phyloP scores from a whole-genome alignment of 2,329 filamentous ascomycete species.

The Penicillium polonicum region DNA sequence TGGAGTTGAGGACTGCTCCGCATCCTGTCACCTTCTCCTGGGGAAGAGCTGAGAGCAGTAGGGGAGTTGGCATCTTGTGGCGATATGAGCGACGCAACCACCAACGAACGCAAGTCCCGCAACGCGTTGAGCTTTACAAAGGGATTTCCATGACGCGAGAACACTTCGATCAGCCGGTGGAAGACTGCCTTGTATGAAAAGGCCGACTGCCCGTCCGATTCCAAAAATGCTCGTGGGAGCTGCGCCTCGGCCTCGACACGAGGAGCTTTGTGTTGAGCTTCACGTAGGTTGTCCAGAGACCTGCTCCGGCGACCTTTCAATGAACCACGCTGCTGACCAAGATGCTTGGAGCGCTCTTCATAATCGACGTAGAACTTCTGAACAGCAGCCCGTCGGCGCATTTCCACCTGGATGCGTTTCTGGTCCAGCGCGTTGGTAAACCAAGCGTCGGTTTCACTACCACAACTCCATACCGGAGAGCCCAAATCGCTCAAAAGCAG shows the following conservation, averaged over 20 bases:
- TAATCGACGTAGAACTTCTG: conserved; percentile 41
- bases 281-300: conserved; percentile 32
- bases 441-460: conserved; percentile 91
- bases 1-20: conserved; percentile 2
- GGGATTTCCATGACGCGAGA: conserved; percentile 86
- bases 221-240: background rate
- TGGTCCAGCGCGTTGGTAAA: conserved; percentile 59
- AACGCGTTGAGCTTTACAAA: conserved; percentile 80
- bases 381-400: conserved; percentile 40
- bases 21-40: conserved; percentile 1
- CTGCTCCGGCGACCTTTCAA: conserved; percentile 33
- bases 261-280: conserved; percentile 6
- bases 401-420: conserved; percentile 45
- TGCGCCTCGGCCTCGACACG: conserved; percentile 7
- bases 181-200: conserved; percentile 84
- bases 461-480: conserved; percentile 77
- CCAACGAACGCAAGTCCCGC: conserved; percentile 77
- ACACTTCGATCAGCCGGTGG: conserved; percentile 74
- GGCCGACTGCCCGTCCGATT: conserved; percentile 33
- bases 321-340: conserved; percentile 23
- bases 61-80: conserved; percentile 43
- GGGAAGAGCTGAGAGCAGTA: background rate
- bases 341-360: conserved; percentile 32
- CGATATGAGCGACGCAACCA: conserved; percentile 69
- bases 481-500: conserved; percentile 87